phyloP scores from a whole-genome alignment of 306 rosid species.

The Castanea crenata region DNA sequence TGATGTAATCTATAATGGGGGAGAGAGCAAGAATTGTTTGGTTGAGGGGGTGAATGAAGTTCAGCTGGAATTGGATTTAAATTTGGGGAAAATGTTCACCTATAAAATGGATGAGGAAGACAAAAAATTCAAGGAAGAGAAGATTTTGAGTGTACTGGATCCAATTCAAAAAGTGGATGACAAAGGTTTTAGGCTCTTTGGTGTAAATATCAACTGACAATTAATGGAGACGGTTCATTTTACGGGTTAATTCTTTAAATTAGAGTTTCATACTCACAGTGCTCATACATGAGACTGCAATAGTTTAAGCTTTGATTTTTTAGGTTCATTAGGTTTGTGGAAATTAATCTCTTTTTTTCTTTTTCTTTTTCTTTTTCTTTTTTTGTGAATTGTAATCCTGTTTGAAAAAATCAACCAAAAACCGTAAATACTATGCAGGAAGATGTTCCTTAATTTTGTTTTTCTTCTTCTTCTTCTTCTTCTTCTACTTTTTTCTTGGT shows the following conservation, averaged over 20 bases:
- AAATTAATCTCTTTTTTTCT: neutral
- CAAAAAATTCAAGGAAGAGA: slow-evolving; percentile 12
- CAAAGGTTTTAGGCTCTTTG: slow-evolving; percentile 46
- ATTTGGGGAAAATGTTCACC: slow-evolving; percentile 14
- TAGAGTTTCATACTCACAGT: no score
- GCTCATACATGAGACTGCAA: neutral
- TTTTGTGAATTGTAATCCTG: neutral
- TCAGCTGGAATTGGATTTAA: neutral
- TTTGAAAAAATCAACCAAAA: neutral
- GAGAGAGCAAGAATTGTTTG: slow-evolving; percentile 6
- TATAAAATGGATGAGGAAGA: slow-evolving; percentile 5
- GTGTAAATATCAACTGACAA: slow-evolving; percentile 30
- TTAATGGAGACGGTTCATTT: neutral
- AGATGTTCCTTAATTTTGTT: neutral
- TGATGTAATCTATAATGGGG: slow-evolving; percentile 29
- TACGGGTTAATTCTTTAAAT: neutral
- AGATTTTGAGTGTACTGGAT: neutral
- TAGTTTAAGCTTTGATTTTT: neutral
- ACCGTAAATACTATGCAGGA: neutral
- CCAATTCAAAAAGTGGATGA: slow-evolving; percentile 3
- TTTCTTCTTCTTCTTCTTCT: neutral
- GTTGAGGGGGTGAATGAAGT: slow-evolving; percentile 1
- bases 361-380: neutral
- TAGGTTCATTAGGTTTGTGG: neutral
- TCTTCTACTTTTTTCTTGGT: no score